Evolutionary conservation across 2,329 filamentous ascomycete genomes (phyloP).

Genomic region (Ophiostoma populinum): DNA sequence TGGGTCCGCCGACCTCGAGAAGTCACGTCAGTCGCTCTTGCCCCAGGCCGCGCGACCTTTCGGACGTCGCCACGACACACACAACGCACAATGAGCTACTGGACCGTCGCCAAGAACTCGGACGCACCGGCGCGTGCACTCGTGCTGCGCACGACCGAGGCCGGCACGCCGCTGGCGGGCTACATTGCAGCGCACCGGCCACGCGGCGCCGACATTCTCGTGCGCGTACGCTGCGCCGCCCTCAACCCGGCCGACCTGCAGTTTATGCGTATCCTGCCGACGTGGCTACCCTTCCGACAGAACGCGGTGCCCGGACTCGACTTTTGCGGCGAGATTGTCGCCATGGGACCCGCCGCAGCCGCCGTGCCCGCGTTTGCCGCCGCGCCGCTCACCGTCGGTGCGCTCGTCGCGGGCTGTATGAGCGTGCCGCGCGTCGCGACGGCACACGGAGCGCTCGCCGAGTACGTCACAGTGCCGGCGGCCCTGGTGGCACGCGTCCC

Average conservation of each 20-base stretch:
- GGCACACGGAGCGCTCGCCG: constrained; percentile 19
- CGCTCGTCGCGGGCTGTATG: constrained; percentile 17
- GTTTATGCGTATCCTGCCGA: constrained; percentile 16
- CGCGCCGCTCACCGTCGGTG: constrained; percentile 12
- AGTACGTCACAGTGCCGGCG: constrained; percentile 19
- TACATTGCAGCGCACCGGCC: constrained; percentile 8
- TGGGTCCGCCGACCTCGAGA: too few species aligned
- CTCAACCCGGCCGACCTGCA: constrained; percentile 21
- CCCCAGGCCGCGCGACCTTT: too few species aligned
- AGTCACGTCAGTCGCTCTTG: too few species aligned
- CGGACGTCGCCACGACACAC: too few species aligned
- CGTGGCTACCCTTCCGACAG: constrained; percentile 17
- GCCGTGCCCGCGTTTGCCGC: neutral
- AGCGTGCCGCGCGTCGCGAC: constrained; percentile 13
- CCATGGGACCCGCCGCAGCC: constrained; percentile 12
- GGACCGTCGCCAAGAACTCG: constrained; percentile 15
- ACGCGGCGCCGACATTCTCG: constrained; percentile 13
- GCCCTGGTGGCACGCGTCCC: constrained; percentile 16
- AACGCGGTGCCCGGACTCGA: constrained; percentile 18
- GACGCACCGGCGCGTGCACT: constrained; percentile 13
- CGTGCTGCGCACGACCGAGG: constrained; percentile 7
- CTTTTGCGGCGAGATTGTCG: constrained; percentile 19
- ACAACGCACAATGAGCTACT: constrained; percentile 17
- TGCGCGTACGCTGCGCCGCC: constrained; percentile 18
- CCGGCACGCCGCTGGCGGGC: neutral